Base-by-base conservation (phyloP, 352 stramenopile genomes). In the Globisporangium canariense region DNA sequence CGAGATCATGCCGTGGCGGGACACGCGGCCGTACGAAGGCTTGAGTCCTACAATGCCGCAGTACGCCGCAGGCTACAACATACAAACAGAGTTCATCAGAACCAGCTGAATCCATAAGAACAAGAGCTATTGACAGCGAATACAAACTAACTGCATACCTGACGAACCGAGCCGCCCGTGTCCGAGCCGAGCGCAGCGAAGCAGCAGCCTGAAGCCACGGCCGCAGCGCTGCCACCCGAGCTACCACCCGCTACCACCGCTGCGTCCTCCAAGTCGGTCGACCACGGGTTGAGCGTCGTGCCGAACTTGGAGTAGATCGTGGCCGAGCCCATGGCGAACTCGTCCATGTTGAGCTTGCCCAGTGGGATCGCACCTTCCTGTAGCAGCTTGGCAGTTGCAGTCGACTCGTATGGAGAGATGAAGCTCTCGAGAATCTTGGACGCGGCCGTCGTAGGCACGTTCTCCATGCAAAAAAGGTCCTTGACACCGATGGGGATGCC, bases 321-420 rank as follows among this genome's bases (percentile, higher is more conserved):
- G 18, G 89, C 89, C 34, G 91, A 98, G 22, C 97, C 97, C 97
- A 99, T 99, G 7, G 90, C 97, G 77, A 99, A 99, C 83, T 99
- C 97, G 76, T 99, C 97, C 94, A 98, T 98, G 73, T 98, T 99
- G 32, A 98, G 97, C 66, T 97, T 98, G 40, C 97, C 97, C 0
- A 99, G 75, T 6, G 97, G 77, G 22, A 99, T 81, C 8, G 94
- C 96, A 14, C 97, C 97, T 57, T 87, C 76, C 11, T 94, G 81
- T 45, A 93, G 80, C 53, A 99, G 69, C 56, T 94, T 81, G 43
- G 77, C 67, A 5, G 94, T 94, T 9, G 81, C 86, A 18, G 86
- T 96, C 8, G 88, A 94, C 65, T 97, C 87, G 63, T 98, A 98
- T 6, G 88, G 90, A 34, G 97, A 78, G 20, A 98, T 81, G 58